Evolutionary conservation across 352 stramenopile species (phyloP).

Genomic region (Globisporangium barbulae): DNA sequence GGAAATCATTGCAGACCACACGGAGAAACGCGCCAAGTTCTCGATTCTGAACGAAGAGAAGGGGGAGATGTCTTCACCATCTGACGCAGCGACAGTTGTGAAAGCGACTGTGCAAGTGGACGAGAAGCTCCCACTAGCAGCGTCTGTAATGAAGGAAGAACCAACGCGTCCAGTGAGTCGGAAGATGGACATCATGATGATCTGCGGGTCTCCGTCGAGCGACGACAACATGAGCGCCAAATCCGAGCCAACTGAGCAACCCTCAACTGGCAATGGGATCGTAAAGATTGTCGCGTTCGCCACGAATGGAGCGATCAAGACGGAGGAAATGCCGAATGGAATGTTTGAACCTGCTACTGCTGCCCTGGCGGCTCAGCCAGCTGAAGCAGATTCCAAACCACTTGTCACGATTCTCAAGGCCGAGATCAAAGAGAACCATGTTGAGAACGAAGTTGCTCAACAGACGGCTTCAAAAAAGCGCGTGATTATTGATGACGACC

Average conservation of each 20-base stretch:
- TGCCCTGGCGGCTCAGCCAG: background rate
- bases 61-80: background rate
- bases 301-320: conserved; percentile 10
- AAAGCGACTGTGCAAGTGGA: background rate
- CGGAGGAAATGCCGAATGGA: conserved; percentile 2
- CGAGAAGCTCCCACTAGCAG: background rate
- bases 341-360: background rate
- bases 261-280: background rate
- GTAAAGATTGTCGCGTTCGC: background rate
- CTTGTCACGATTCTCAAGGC: background rate
- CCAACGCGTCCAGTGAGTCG: conserved; percentile 2
- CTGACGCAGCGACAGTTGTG: background rate
- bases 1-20: background rate
- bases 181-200: conserved; percentile 54
- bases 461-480: conserved; percentile 36
- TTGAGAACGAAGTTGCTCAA: conserved; percentile 18
- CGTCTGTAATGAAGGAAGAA: conserved; percentile 14
- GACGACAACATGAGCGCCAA: conserved; percentile 18
- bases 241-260: background rate
- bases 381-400: background rate
- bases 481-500: conserved; percentile 64
- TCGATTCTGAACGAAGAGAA: conserved; percentile 13
- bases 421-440: conserved; percentile 20
- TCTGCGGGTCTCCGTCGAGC: conserved; percentile 27
- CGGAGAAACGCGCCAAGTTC: conserved; percentile 8